Evolutionary conservation across 2,329 filamentous ascomycete genomes (phyloP), one percentile per base, ranked within the genome.

Genomic region (Monosporascus sp.): DNA sequence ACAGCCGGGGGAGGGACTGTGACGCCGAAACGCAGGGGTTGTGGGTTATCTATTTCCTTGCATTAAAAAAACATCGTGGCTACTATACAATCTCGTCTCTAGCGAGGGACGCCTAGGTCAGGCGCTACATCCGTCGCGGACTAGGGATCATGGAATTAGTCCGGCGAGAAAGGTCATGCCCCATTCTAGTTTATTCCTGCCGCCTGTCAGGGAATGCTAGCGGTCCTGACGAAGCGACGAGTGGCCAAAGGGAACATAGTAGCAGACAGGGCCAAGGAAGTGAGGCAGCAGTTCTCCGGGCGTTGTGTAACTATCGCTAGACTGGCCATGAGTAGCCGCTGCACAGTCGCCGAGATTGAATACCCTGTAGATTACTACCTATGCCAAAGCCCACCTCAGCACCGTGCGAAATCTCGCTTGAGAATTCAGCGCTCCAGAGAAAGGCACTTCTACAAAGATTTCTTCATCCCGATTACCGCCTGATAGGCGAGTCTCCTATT

Each of bases 251-350:
- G 41, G 51, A 46, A 56, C 45, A 47, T 49, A 47, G 50, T 53
- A 52, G 37, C 49, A 49, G 48, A 51, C 45, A 31, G 44, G 40
- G 34, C 51, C 46, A 44, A 56, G 31, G 55, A 55, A 56, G 53
- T 52, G 50, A 62, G 47, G 60, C 53, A 59, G 52, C 40, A 47
- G 51, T 56, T 61, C 52, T 56, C 56, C 55, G 60, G 45, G 51
- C 49, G 45, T 26, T 51, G 63, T 66, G 57, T 59, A 47, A 67
- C 62, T 49, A 48, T 43, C 48, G 37, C 41, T 52, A 50, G 52
- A 52, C 59, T 46, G 57, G 52, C 55, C 43, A 55, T 55, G 45
- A 54, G 51, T 53, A 44, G 54, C 37, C 44, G 56, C 20, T 36
- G 37, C 41, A 50, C 26, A 47, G 56, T 51, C 38, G 49, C 53